Conservation (phyloP, 2,329 filamentous ascomycete species). For the Rhinocladiella mackenziei region DNA sequence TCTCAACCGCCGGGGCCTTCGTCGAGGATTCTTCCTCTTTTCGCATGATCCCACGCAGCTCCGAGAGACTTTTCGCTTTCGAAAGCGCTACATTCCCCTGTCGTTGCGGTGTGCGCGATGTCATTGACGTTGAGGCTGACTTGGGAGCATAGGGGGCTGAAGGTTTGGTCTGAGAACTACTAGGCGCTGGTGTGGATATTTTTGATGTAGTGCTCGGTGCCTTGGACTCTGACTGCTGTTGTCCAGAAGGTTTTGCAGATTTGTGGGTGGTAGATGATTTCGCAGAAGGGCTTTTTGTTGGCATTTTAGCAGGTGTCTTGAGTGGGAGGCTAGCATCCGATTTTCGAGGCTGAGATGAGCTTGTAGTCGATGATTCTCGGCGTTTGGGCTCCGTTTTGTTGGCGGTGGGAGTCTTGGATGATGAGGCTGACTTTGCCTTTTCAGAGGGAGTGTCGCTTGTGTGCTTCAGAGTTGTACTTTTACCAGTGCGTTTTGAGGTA, state of each 20-base stretch:
- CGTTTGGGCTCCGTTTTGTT: neutral
- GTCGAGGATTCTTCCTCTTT: too few species aligned
- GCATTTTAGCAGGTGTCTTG: slow-evolving; percentile 10
- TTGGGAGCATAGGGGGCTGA: slow-evolving; percentile 5
- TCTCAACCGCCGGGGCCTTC: too few species aligned
- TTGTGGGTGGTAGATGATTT: slow-evolving; percentile 7
- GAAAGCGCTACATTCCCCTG: too few species aligned
- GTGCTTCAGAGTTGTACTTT: neutral
- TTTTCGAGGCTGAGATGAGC: neutral
- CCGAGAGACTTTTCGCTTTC: too few species aligned
- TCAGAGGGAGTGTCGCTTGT: neutral
- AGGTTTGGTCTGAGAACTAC: too few species aligned
- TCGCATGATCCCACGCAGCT: too few species aligned
- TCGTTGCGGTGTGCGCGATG: neutral
- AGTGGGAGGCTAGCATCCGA: slow-evolving; percentile 2
- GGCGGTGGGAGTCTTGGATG: neutral
- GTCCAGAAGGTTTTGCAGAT: neutral
- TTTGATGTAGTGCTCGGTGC: slow-evolving; percentile 1
- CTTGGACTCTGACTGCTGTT: slow-evolving; percentile 4
- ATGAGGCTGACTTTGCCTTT: neutral
- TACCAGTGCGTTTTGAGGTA: neutral
- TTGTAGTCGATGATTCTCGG: slow-evolving; percentile 4
- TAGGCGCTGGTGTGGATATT: neutral
- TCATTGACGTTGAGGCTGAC: slow-evolving; percentile 2
- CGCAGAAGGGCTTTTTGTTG: slow-evolving; percentile 7